Base-by-base conservation (phyloP, 2,329 filamentous ascomycete genomes). In the Apiospora marii region DNA sequence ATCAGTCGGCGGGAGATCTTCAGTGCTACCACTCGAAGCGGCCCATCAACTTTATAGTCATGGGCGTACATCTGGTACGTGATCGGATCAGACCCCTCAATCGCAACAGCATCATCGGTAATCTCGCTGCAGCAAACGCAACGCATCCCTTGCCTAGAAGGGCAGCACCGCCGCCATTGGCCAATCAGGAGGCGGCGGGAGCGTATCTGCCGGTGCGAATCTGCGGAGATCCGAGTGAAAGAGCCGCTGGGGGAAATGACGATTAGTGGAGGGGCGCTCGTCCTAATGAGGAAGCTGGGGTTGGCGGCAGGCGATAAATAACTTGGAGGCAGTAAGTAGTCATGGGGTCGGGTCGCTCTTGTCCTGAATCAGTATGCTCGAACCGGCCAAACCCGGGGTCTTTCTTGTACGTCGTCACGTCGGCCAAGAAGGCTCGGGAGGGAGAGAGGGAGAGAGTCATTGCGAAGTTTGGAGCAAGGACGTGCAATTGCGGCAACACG, bases 401-500 rank as follows among this genome's bases (percentile, higher is more conserved):
- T 67, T 22, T 14, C 19, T 67, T 22, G 13, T 27, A 19, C 6
- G 27, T 30, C 4, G 14, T 14, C 46, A 44, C n/a, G n/a, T 22
- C 12, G 22, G 12, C 44, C 64, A n/a, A 12, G 13, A 68, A 68
- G n/a, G 24, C 43, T 10, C 24, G 7, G 14, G 13, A 43, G 19
- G 30, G 37, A 10, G 7, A 10, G 37, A 10, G 37, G 10, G 37
- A 10, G 10, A 41, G 37, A 41, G 37, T 41, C 16, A 61, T 22
- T 10, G 30, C 30, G 19, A 5, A 22, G 14, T 14, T 24, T 22
- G 34, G 58, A 41, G 30, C 2, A 41, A 64, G 24, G 51, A 22
- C 34, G 30, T 64, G 34, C 34, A 64, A 41, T 64, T 64, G 58
- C 58, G 58, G 58, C 58, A 64, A 64, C 58, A n/a, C 58, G 58